These are phyloP conservation scores for Stygiomarasmius scandens DNA, from an alignment of 1,284 basidiomycete genomes.

Conservation along the genomic window DNA sequence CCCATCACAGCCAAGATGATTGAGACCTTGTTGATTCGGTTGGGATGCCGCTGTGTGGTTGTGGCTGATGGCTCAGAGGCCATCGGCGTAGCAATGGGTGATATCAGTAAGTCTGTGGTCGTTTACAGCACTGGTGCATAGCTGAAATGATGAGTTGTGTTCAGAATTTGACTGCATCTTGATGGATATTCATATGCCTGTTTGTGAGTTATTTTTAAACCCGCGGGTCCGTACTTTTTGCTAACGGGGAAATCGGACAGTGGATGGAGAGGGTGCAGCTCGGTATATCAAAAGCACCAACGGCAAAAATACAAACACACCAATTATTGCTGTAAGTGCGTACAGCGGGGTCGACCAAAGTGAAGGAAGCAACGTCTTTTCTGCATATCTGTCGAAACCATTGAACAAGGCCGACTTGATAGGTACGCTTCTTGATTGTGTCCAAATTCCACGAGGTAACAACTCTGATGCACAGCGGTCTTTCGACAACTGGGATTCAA, in stretches of 20 bases:
- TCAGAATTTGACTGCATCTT: constrained; percentile 87
- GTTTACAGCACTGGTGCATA: constrained; percentile 8
- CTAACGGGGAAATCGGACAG: constrained; percentile 39
- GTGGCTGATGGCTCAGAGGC: constrained; percentile 97
- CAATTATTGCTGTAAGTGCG: constrained; percentile 90
- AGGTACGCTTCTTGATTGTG: constrained; percentile 28
- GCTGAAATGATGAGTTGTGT: constrained; percentile 18
- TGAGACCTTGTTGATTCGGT: constrained; percentile 87
- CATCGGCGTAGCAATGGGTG: constrained; percentile 94
- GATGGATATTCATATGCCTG: constrained; percentile 90
- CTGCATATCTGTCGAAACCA: constrained; percentile 86
- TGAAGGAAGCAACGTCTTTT: constrained; percentile 79
- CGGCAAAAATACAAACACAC: constrained; percentile 86
- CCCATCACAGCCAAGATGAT: constrained; percentile 96
- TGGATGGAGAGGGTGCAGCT: constrained; percentile 91
- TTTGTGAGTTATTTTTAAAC: constrained; percentile 56
- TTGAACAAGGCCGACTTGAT: constrained; percentile 85
- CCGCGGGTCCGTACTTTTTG: constrained; percentile 1
- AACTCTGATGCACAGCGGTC: constrained; percentile 42
- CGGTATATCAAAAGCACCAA: constrained; percentile 95
- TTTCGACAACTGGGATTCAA: constrained; percentile 89
- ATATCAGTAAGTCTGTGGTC: constrained; percentile 73
- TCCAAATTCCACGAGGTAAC: constrained; percentile 1
- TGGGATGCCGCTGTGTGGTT: constrained; percentile 93
- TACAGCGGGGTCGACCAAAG: constrained; percentile 71